Evolutionary conservation across 2,329 filamentous ascomycete species (phyloP), one percentile per base, ranked within the genome.

Genomic region (Colletotrichum sp.): DNA sequence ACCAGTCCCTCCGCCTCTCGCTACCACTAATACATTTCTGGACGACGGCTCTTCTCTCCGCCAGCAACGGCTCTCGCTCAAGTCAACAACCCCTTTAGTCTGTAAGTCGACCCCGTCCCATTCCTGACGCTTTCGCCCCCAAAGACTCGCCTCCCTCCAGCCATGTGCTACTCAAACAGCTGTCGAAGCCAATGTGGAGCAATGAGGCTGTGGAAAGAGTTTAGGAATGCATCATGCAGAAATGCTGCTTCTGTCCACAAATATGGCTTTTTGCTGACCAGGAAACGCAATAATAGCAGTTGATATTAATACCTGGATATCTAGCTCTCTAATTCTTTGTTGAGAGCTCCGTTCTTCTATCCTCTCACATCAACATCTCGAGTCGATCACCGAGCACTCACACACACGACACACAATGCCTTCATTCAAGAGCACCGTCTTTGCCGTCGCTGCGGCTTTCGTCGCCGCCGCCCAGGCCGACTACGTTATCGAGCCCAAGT

Each of bases 401-500:
- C 38, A 71, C 26, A 62, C 26, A 43, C 24, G 48, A 24, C 30
- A 34, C 79, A 85, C 73, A 48, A 93, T 93, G 91, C 86, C 86
- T 79, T 91, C 89, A 34, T 82, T 91, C 82, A 89, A 87, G 82
- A 84, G 87, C 77, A 84, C 88, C 75, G 78, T 90, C 78, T 79
- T 92, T 84, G 89, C 91, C 77, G 82, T 89, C 79, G 90, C 90
- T 80, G 81, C 89, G 55, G 86, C 89, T 76, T 84, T 93, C 76
- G 82, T 89, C 78, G 84, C 88, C 34, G 82, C 87, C 74, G 89
- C 90, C 78, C 88, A 90, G 78, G 88, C 88, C 77, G 87, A 92
- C 79, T 92, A 92, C 81, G 77, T 78, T 36, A 92, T 96, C 81
- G 88, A 94, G 67, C 94, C 94, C 5, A 79, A 86, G 18, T 89